These are phyloP conservation scores for Hawksworthiomyces lignivorus DNA, from an alignment of 2,329 filamentous ascomycete genomes.

Conservation along the genomic window DNA sequence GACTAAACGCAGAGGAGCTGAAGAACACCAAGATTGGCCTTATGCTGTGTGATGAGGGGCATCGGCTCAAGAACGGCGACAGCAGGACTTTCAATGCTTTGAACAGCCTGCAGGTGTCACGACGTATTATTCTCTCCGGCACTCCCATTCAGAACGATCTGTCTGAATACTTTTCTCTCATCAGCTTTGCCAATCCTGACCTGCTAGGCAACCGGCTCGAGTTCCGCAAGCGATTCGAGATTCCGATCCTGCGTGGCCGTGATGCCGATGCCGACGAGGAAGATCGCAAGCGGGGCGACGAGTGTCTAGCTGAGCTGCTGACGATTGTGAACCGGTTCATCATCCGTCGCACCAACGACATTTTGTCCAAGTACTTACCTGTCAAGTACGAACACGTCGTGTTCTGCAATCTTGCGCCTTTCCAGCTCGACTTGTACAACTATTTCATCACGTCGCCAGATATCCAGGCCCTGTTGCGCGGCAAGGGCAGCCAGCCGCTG, in stretches of 20 bases:
- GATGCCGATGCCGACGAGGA: conserved; percentile 82
- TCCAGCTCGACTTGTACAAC: conserved; percentile 90
- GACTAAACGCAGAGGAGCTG: conserved; percentile 83
- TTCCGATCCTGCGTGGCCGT: conserved; percentile 84
- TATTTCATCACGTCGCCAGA: conserved; percentile 95
- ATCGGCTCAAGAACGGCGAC: conserved; percentile 93
- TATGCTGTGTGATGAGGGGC: conserved; percentile 91
- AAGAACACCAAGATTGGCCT: conserved; percentile 86
- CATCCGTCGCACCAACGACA: conserved; percentile 94
- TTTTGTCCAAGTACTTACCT: conserved; percentile 92
- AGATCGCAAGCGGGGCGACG: conserved; percentile 75
- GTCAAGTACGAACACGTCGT: conserved; percentile 99
- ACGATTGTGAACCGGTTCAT: conserved; percentile 94
- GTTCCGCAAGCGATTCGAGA: conserved; percentile 88
- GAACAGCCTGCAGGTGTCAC: conserved; percentile 81
- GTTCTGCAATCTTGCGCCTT: conserved; percentile 89
- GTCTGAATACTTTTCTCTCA: conserved; percentile 93
- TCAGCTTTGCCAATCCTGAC: conserved; percentile 93
- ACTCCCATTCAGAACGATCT: conserved; percentile 98
- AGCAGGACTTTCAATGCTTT: conserved; percentile 90
- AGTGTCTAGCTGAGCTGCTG: conserved; percentile 73
- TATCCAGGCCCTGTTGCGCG: conserved; percentile 82
- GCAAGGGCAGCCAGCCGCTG: conserved; percentile 90
- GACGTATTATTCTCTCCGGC: conserved; percentile 89
- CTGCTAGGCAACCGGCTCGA: conserved; percentile 82